A percentile compares a stretch with the other conserved stretches of the same genome.
phyloP scores from a whole-genome alignment of 805 yeast species.

The Candida incommunis region DNA sequence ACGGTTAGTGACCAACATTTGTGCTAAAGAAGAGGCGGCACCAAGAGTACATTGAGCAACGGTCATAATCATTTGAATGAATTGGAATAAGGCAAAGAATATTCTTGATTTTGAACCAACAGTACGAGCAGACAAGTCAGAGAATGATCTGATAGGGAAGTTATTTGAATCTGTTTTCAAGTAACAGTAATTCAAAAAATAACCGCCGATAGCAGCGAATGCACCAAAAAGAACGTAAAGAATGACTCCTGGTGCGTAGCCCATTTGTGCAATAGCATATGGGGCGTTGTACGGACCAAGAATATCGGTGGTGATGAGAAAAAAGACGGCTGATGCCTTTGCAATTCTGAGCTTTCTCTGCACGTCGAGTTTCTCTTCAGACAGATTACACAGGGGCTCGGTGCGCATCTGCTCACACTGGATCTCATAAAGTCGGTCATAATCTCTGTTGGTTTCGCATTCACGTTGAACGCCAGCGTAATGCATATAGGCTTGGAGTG shows the following conservation, averaged over 20 bases:
- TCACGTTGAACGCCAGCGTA: slow-evolving; percentile 13
- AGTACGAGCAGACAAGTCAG: slow-evolving; percentile 28
- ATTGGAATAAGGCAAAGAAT: slow-evolving; percentile 25
- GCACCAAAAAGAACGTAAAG: slow-evolving; percentile 28
- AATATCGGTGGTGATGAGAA: slow-evolving; percentile 34
- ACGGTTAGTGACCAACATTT: slow-evolving; percentile 14
- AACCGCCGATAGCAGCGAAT: slow-evolving; percentile 30
- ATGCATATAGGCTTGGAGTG: slow-evolving; percentile 9
- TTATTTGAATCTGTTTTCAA: slow-evolving; percentile 27
- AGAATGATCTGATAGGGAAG: slow-evolving; percentile 29
- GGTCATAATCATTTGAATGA: slow-evolving; percentile 29
- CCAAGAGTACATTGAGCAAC: slow-evolving; percentile 29
- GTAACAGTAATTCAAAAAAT: slow-evolving; percentile 23
- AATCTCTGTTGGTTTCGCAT: slow-evolving; percentile 7
- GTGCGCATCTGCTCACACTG: background rate
- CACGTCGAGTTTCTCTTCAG: slow-evolving; percentile 10
- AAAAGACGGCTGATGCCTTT: slow-evolving; percentile 21
- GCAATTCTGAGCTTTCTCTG: slow-evolving; percentile 7
- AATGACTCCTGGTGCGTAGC: slow-evolving; percentile 32
- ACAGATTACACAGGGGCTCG: slow-evolving; percentile 2
- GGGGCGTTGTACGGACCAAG: slow-evolving; percentile 35
- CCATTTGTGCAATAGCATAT: slow-evolving; percentile 29
- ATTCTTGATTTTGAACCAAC: slow-evolving; percentile 23
- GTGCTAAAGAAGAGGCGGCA: slow-evolving; percentile 30
- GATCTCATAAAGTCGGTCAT: background rate